Base-by-base conservation (phyloP, 495 filamentous ascomycete species). In the Penicillium desertorum region DNA sequence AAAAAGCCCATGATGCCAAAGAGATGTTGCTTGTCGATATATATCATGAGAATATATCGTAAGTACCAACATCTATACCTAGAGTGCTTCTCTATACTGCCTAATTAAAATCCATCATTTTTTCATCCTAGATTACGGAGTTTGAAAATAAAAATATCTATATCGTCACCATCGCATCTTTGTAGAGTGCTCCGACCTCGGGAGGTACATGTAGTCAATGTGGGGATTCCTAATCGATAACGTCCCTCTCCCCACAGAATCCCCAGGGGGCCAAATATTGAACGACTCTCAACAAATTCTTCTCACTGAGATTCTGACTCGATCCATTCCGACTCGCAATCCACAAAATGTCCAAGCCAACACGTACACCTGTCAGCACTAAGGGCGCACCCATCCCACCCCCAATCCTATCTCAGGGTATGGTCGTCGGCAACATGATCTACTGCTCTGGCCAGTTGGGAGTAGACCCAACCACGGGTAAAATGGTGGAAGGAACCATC, bases 401-500 rank as follows among this genome's bases (percentile, higher is more conserved):
- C 0, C 76, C 76, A 10, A 75, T 76, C 61, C 76, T 76, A 36
- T 77, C 75, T 4, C 76, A 78, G 57, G 76, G 67, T 36, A 70
- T 78, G 42, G 56, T 78, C 1, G 73, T 74, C 62, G 70, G 75
- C 29, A 68, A 76, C 45, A 52, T 77, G 45, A 64, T 79, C 60
- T 77, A 74, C 52, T 79, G 76, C 59, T 78, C 75, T 7, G 77
- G 77, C 10, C 72, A 76, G 46, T 57, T 86, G 30, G 83, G 79
- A 47, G 65, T 79, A 42, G 73, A 82, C 55, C 78, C 81, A 11
- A 60, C 64, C 19, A 83, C 81, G 0, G 72, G 71, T 25, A 67
- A 77, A 34, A 49, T 83, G 20, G 72, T 82, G 5, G 74, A 81
- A 37, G 83, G 82, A 0, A 71, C 73, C 2, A 76, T 86, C n/a